phyloP scores from a whole-genome alignment of 2,329 filamentous ascomycete genomes.

The Aspergillus alliaceus region DNA sequence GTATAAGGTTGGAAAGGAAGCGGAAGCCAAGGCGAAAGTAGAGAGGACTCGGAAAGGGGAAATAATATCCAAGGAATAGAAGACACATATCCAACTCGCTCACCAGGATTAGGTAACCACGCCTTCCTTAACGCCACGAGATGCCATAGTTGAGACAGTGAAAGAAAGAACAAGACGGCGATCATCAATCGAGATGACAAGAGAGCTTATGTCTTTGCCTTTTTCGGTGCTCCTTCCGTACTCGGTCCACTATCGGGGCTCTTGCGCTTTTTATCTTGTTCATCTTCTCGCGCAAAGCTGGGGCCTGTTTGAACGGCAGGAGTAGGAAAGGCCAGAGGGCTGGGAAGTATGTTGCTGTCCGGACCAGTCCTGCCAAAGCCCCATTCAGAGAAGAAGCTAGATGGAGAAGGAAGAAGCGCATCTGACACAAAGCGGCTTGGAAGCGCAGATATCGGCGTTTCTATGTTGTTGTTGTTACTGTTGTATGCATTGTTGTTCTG shows the following conservation, averaged over 20 bases:
- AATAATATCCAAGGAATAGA: conserved; percentile 5
- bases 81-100: conserved; percentile 12
- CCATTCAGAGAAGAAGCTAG: conserved; percentile 91
- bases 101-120: conserved; percentile 4
- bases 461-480: conserved; percentile 40
- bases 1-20: conserved; percentile 15
- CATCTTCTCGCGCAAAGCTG: conserved; percentile 43
- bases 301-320: conserved; percentile 54
- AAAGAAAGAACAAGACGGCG: conserved; percentile 5
- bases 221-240: conserved; percentile 36
- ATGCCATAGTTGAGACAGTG: conserved; percentile 15
- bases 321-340: conserved; percentile 89
- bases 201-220: conserved; percentile 36
- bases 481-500: conserved; percentile 46
- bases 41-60: conserved; percentile 4
- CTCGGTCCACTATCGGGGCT: conserved; percentile 39
- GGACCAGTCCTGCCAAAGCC: conserved; percentile 63
- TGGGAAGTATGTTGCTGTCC: conserved; percentile 85
- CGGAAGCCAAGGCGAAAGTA: conserved; percentile 8
- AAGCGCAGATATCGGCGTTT: conserved; percentile 90
- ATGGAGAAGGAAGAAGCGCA: conserved; percentile 85
- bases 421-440: conserved; percentile 88
- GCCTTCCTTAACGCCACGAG: conserved; percentile 18
- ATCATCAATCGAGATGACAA: conserved; percentile 8
- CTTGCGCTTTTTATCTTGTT: conserved; percentile 47